A percentile compares a stretch with the other conserved stretches of the same genome.
Evolutionary conservation across 768 basidiomycete species (phyloP).

Genomic region (Plicaturopsis crispa): DNA sequence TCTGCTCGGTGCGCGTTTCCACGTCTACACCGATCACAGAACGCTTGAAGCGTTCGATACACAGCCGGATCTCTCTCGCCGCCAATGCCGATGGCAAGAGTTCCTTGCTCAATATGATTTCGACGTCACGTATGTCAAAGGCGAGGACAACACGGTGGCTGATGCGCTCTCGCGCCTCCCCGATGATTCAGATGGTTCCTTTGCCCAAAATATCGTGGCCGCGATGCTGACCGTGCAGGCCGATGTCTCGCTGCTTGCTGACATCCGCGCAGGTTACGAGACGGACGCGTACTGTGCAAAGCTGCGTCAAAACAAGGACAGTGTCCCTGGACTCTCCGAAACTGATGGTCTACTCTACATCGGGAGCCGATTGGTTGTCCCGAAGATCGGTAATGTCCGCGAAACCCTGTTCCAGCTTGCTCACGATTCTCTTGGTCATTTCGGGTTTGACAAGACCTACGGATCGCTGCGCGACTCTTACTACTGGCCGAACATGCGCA

Average conservation of each 20-base stretch:
- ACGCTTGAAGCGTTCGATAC: slow-evolving; percentile 24
- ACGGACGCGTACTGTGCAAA: slow-evolving; percentile 3
- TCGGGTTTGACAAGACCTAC: slow-evolving; percentile 26
- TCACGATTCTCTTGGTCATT: slow-evolving; percentile 23
- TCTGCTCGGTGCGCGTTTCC: slow-evolving; percentile 15
- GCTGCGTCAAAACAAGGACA: background rate
- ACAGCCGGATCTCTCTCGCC: slow-evolving; percentile 22
- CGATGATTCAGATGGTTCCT: slow-evolving; percentile 2
- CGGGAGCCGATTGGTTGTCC: slow-evolving; percentile 15
- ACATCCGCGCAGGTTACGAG: slow-evolving; percentile 54
- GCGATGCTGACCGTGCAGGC: slow-evolving; percentile 63
- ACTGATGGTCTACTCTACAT: slow-evolving; percentile 17
- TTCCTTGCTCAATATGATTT: slow-evolving; percentile 28
- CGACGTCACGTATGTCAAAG: slow-evolving; percentile 27
- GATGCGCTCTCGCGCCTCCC: slow-evolving; percentile 31
- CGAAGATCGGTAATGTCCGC: background rate
- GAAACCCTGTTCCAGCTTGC: slow-evolving; percentile 18
- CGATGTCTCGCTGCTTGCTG: slow-evolving; percentile 85
- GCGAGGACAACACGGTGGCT: slow-evolving; percentile 27
- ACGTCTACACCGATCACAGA: slow-evolving; percentile 28
- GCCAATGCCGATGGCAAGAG: slow-evolving; percentile 32
- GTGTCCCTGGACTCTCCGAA: background rate
- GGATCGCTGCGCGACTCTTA: slow-evolving; percentile 13
- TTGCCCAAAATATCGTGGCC: slow-evolving; percentile 1
- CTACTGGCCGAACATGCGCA: slow-evolving; percentile 24